A percentile compares a stretch with the other conserved stretches of the same genome.
Evolutionary conservation across 352 stramenopile genomes (phyloP).

Genomic region (Pythium volutum): DNA sequence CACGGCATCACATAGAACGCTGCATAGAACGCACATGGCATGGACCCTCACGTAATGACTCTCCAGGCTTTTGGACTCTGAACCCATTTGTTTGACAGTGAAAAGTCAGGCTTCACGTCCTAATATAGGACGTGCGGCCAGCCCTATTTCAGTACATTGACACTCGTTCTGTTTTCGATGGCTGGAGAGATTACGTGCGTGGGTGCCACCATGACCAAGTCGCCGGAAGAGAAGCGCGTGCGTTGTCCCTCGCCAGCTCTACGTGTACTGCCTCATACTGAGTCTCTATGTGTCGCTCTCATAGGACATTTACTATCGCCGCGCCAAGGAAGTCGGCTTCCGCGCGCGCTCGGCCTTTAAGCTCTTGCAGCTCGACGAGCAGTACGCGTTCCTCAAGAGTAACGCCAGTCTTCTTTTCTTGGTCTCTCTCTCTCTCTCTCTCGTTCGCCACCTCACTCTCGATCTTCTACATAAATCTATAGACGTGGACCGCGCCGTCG

Average conservation of each 20-base stretch:
- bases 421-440: background rate
- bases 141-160: background rate
- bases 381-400: constrained; percentile 94
- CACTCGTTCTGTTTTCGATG: background rate
- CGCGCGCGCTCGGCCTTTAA: constrained; percentile 98
- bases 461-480: background rate
- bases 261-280: background rate
- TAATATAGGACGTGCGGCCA: too few species aligned
- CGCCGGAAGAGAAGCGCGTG: constrained; percentile 56
- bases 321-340: constrained; percentile 96
- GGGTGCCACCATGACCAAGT: constrained; percentile 45
- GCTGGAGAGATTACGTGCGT: constrained; percentile 4
- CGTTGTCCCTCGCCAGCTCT: constrained; percentile 5
- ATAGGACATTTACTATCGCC: constrained; percentile 90
- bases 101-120: too few species aligned
- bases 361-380: constrained; percentile 98
- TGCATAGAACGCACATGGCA: too few species aligned
- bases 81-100: too few species aligned
- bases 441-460: background rate
- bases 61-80: too few species aligned
- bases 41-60: too few species aligned
- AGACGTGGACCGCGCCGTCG: constrained; percentile 92
- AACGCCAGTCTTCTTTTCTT: background rate
- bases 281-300: background rate
- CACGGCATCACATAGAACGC: too few species aligned